Evolutionary conservation across 2,329 filamentous ascomycete species (phyloP).

Genomic region (Orbilia oligospora): DNA sequence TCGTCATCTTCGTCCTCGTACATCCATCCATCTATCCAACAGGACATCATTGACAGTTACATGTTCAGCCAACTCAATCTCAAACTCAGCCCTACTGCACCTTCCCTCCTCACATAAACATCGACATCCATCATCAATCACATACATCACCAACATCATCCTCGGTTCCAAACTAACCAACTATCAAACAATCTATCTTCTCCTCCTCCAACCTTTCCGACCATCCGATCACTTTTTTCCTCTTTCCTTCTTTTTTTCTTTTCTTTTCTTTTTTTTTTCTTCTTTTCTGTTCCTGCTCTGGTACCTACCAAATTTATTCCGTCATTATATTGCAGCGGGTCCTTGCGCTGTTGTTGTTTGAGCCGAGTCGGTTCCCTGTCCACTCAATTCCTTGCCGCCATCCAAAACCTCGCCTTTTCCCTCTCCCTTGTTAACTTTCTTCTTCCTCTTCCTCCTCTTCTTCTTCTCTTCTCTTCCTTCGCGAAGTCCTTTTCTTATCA

Average conservation of each 20-base stretch:
- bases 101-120: conserved; percentile 13
- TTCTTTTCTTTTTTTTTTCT: neutral
- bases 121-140: neutral
- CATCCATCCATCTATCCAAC: neutral
- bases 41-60: conserved; percentile 7
- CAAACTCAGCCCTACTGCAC: conserved; percentile 42
- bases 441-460: conserved; percentile 22
- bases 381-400: conserved; percentile 60
- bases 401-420: conserved; percentile 60
- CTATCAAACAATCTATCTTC: neutral
- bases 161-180: no score
- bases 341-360: conserved; percentile 60
- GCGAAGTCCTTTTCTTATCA: conserved; percentile 38
- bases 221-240: conserved; percentile 16
- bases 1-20: conserved; percentile 5
- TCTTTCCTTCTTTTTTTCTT: no score
- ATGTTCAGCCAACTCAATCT: conserved; percentile 14
- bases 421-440: conserved; percentile 41
- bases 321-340: conserved; percentile 36
- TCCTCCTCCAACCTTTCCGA: neutral
- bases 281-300: conserved; percentile 5
- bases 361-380: conserved; percentile 61
- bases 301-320: conserved; percentile 9
- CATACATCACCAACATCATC: neutral
- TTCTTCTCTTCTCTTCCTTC: conserved; percentile 32